phyloP scores from a whole-genome alignment of 768 basidiomycete genomes.

The Tubosaeta brunneosetosa region DNA sequence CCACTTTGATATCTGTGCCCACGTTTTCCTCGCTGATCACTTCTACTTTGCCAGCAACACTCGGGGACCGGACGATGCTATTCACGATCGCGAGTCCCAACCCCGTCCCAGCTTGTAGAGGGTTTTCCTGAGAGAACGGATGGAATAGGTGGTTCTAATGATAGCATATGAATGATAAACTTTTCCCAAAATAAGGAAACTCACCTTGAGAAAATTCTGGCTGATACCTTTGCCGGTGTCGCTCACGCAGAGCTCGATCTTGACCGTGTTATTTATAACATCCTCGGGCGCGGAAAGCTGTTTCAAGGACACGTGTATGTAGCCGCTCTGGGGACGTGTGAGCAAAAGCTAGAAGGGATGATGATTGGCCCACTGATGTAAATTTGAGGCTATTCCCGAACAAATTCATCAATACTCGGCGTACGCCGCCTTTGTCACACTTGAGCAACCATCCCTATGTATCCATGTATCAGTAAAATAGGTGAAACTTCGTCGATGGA shows the following conservation, averaged over 20 bases:
- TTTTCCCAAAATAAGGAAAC: constrained; percentile 3
- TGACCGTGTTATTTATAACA: constrained; percentile 55
- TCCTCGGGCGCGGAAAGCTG: constrained; percentile 58
- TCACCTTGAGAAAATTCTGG: constrained; percentile 83
- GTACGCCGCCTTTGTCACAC: constrained; percentile 90
- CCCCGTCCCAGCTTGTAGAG: constrained; percentile 87
- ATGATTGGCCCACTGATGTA: constrained; percentile 54
- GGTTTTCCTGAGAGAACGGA: constrained; percentile 96
- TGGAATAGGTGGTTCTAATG: constrained; percentile 88
- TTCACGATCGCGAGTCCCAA: constrained; percentile 94
- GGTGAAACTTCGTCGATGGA: not conserved
- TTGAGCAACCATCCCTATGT: constrained; percentile 77
- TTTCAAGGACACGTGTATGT: constrained; percentile 78
- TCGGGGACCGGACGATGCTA: constrained; percentile 82
- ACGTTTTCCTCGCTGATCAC: constrained; percentile 88
- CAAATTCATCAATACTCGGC: constrained; percentile 90
- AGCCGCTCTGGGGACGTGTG: constrained; percentile 57
- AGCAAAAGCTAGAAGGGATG: not conserved
- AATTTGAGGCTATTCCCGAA: constrained; percentile 95
- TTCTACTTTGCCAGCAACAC: constrained; percentile 87
- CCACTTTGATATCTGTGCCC: constrained; percentile 89
- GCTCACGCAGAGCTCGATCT: constrained; percentile 76
- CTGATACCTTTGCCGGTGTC: constrained; percentile 97
- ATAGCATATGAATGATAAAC: not conserved
- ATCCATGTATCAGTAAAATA: constrained; percentile 6